phyloP scores from a whole-genome alignment of 2,329 filamentous ascomycete genomes.

The Colletotrichum limetticola region DNA sequence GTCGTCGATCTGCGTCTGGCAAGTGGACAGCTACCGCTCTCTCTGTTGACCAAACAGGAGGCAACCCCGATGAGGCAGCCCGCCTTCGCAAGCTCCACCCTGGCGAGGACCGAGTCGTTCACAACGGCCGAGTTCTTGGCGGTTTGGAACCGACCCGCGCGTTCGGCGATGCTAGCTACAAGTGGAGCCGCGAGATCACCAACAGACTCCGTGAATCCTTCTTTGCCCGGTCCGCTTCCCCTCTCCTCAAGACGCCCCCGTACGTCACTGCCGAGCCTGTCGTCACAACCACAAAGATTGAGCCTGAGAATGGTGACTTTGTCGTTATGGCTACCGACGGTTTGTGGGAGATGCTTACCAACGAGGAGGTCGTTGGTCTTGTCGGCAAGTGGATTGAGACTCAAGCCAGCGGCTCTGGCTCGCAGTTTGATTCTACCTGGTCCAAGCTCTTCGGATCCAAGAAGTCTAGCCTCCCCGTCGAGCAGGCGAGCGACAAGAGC shows the following conservation, averaged over 20 bases:
- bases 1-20: constrained; percentile 78
- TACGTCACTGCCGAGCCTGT: constrained; percentile 98
- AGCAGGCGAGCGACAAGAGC: constrained; percentile 63
- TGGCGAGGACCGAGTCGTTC: constrained; percentile 86
- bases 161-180: constrained; percentile 97
- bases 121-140: constrained; percentile 90
- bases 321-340: constrained; percentile 97
- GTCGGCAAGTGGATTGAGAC: constrained; percentile 97
- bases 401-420: constrained; percentile 64
- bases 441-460: constrained; percentile 69
- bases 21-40: constrained; percentile 94
- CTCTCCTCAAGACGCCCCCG: constrained; percentile 86
- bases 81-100: constrained; percentile 89
- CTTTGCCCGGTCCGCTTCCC: constrained; percentile 84
- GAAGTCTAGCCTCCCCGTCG: constrained; percentile 75
- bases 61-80: constrained; percentile 84
- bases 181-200: constrained; percentile 90
- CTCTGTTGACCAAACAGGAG: constrained; percentile 93
- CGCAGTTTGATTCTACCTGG: constrained; percentile 79
- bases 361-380: constrained; percentile 95
- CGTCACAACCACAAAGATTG: constrained; percentile 90
- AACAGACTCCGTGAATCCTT: constrained; percentile 85
- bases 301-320: constrained; percentile 92
- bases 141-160: constrained; percentile 92
- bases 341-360: constrained; percentile 98